These are phyloP conservation scores for Lunasporangiospora selenospora DNA, from an alignment of 192 early-diverging fungal species.

Conservation along the genomic window DNA sequence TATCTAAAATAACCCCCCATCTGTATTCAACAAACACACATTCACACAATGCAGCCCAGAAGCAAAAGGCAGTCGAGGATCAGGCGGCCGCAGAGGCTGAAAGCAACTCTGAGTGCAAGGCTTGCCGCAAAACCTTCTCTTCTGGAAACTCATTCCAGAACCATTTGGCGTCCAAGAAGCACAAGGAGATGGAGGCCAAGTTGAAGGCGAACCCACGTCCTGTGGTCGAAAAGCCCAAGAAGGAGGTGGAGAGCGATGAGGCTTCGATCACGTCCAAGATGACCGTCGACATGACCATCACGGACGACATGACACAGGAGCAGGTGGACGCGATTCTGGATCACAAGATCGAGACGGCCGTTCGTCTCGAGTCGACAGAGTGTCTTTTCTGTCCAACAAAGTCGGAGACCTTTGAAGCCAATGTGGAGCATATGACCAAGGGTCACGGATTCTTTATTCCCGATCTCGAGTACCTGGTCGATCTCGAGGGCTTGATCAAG, in stretches of 20 bases:
- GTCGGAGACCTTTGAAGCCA: conserved; percentile 68
- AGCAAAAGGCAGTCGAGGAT: conserved; percentile 37
- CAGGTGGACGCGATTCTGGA: conserved; percentile 79
- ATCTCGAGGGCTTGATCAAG: conserved; percentile 86
- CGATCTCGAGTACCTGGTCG: conserved; percentile 92
- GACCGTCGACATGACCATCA: conserved; percentile 46
- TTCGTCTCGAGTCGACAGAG: conserved; percentile 72
- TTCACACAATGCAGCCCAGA: conserved; percentile 4
- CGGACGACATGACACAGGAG: conserved; percentile 59
- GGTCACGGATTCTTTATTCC: conserved; percentile 97
- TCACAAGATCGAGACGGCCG: conserved; percentile 77
- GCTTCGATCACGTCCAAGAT: conserved; percentile 41
- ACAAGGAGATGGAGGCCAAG: conserved; percentile 80
- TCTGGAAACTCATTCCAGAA: conserved; percentile 89
- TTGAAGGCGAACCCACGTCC: conserved; percentile 35
- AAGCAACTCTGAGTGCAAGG: conserved; percentile 53
- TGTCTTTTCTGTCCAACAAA: conserved; percentile 93
- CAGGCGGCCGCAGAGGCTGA: conserved; percentile 40
- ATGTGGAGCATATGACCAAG: conserved; percentile 92
- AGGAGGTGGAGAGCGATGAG: conserved; percentile 33
- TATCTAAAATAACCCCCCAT: background rate
- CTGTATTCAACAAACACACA: conserved; percentile 22
- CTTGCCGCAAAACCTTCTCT: conserved; percentile 71
- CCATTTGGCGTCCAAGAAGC: conserved; percentile 94
- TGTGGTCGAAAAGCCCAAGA: conserved; percentile 10